A percentile compares a stretch with the other conserved stretches of the same genome.
These are phyloP conservation scores for Xenosphaeropsis pyriputrescens DNA, from an alignment of 2,329 filamentous ascomycete species.

Conservation along the genomic window DNA sequence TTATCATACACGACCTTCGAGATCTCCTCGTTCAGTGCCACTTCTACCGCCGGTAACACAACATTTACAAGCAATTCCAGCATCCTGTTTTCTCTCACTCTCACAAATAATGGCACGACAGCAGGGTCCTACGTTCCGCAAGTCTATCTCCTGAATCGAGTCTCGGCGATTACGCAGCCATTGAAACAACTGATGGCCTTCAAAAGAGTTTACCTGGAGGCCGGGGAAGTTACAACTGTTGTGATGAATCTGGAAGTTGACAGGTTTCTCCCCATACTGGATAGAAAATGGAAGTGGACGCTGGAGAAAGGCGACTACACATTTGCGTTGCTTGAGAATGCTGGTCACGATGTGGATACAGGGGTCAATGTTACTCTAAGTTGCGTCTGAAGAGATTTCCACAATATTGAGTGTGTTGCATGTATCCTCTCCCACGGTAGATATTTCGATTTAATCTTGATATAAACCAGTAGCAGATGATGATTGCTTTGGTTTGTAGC, in stretches of 20 bases:
- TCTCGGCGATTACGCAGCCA: constrained; percentile 24
- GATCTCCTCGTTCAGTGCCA: constrained; percentile 13
- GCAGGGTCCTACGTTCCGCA: constrained; percentile 51
- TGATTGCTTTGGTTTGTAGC: too few species aligned
- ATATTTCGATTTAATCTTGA: too few species aligned
- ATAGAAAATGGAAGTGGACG: constrained; percentile 25
- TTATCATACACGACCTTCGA: constrained; percentile 13
- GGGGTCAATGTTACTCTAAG: constrained; percentile 23
- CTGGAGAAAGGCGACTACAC: constrained; percentile 26
- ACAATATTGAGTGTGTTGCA: too few species aligned
- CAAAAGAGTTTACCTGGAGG: constrained; percentile 21
- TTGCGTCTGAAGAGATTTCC: constrained; percentile 11
- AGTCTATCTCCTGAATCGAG: constrained; percentile 23
- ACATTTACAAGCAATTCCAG: constrained; percentile 10
- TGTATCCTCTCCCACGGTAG: too few species aligned
- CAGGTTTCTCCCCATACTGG: constrained; percentile 26
- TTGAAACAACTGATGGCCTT: constrained; percentile 28
- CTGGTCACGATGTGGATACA: constrained; percentile 19
- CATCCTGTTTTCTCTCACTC: constrained; percentile 29
- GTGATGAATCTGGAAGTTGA: constrained; percentile 23
- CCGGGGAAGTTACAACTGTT: constrained; percentile 17
- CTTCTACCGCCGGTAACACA: not conserved
- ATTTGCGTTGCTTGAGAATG: constrained; percentile 26
- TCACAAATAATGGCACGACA: constrained; percentile 47
- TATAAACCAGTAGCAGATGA: too few species aligned